These are phyloP conservation scores for Cnidoscolus chayamansa DNA, from an alignment of 441 rosid genomes.

Conservation along the genomic window DNA sequence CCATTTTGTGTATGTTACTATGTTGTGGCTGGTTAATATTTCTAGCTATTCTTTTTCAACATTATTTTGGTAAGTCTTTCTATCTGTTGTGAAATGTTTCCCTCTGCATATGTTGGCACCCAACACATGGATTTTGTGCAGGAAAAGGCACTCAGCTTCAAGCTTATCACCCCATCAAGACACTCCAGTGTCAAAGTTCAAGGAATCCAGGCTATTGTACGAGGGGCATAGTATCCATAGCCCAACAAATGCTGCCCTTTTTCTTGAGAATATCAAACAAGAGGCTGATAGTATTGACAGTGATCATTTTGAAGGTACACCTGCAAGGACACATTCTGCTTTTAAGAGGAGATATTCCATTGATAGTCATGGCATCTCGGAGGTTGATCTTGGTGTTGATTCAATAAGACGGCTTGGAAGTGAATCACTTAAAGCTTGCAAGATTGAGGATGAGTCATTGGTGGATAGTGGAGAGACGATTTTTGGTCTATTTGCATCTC, in stretches of 20 bases:
- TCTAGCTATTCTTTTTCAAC: background rate
- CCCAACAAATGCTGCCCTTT: constrained; percentile 85
- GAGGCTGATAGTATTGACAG: constrained; percentile 64
- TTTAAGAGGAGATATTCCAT: constrained; percentile 45
- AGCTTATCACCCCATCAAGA: constrained; percentile 50
- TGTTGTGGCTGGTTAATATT: background rate
- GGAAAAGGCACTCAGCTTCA: constrained; percentile 72
- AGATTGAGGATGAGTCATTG: constrained; percentile 75
- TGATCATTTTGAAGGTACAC: constrained; percentile 47
- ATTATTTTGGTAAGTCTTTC: background rate
- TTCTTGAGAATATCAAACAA: constrained; percentile 90
- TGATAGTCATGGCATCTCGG: constrained; percentile 41
- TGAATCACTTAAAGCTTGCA: constrained; percentile 70
- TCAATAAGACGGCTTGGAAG: constrained; percentile 50
- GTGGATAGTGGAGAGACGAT: constrained; percentile 68
- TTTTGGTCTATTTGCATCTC: constrained; percentile 75
- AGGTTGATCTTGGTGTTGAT: constrained; percentile 41
- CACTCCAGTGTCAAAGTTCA: constrained; percentile 46
- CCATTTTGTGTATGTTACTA: background rate
- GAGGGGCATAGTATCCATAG: constrained; percentile 85
- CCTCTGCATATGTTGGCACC: background rate
- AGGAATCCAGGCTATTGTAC: constrained; percentile 61
- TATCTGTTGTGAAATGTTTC: background rate
- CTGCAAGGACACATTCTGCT: constrained; percentile 40
- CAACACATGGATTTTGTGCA: constrained; percentile 32